Conservation (phyloP, 148 eudicot genomes). For the Chenopodium berlandieri region DNA sequence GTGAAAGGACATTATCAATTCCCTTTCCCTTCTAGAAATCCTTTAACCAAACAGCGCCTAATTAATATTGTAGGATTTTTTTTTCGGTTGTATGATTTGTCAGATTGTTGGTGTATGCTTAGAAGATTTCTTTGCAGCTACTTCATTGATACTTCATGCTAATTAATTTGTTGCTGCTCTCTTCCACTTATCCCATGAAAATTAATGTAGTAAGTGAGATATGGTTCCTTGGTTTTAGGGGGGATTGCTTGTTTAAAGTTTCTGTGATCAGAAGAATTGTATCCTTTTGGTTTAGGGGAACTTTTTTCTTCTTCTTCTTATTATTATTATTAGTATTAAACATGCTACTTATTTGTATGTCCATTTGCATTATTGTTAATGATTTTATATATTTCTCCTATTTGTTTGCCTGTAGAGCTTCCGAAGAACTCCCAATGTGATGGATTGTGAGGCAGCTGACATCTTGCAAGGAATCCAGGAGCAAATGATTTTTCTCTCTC, state of each 20-base stretch:
- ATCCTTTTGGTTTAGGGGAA: not conserved
- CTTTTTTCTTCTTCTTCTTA: not conserved
- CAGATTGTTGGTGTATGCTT: not conserved
- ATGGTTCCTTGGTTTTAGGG: not conserved
- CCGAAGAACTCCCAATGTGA: slow-evolving; percentile 63
- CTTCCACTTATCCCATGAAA: not conserved
- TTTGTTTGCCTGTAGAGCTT: slow-evolving; percentile 53
- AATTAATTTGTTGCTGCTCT: not conserved
- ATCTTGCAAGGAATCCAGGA: slow-evolving; percentile 84
- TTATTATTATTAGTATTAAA: not conserved
- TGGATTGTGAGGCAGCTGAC: slow-evolving; percentile 91
- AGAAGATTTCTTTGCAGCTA: not conserved
- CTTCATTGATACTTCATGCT: not conserved
- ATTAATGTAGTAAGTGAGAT: not conserved
- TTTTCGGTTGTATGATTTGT: not conserved
- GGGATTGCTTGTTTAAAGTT: not conserved
- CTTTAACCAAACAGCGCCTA: not conserved
- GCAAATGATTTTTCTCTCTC: slow-evolving; percentile 76
- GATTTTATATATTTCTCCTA: not conserved
- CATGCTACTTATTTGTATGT: not conserved
- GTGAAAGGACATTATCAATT: not conserved
- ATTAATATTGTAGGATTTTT: not conserved
- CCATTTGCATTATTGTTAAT: not conserved
- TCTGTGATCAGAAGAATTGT: not conserved
- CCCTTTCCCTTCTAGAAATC: not conserved